Evolutionary conservation across 192 early-diverging fungal genomes (phyloP).

Genomic region (Blastocladiella britannica): DNA sequence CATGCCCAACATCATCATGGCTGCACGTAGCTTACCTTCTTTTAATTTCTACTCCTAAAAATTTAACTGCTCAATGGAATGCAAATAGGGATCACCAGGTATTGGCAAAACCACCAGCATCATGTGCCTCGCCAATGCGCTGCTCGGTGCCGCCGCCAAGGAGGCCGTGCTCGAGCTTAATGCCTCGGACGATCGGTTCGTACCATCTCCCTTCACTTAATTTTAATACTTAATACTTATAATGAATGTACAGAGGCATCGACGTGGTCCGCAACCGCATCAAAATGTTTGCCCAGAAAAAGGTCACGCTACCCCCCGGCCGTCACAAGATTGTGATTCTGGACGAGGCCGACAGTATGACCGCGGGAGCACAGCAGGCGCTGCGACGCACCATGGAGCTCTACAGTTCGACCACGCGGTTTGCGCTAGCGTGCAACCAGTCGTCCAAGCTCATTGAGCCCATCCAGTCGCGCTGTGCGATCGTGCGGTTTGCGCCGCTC

Average conservation of each 20-base stretch:
- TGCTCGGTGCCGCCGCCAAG: slow-evolving; percentile 65
- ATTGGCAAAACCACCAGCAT: slow-evolving; percentile 97
- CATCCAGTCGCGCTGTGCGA: slow-evolving; percentile 87
- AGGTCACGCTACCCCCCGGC: slow-evolving; percentile 77
- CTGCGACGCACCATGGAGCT: slow-evolving; percentile 96
- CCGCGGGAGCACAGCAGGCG: slow-evolving; percentile 86
- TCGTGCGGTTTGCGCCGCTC: slow-evolving; percentile 64
- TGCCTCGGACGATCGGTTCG: slow-evolving; percentile 96
- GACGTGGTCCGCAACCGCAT: slow-evolving; percentile 89
- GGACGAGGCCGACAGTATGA: slow-evolving; percentile 99
- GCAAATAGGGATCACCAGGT: slow-evolving; percentile 78
- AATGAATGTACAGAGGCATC: slow-evolving; percentile 44
- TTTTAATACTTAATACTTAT: neutral
- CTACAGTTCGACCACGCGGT: slow-evolving; percentile 83
- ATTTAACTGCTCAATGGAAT: too few species aligned
- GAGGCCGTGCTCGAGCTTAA: slow-evolving; percentile 93
- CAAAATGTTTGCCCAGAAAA: slow-evolving; percentile 98
- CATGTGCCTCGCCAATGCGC: slow-evolving; percentile 69
- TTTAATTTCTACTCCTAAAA: slow-evolving; percentile 2
- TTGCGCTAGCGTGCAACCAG: slow-evolving; percentile 90
- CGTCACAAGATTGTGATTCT: slow-evolving; percentile 76
- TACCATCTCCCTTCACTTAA: too few species aligned
- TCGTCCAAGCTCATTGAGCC: slow-evolving; percentile 96
- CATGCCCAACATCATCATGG: slow-evolving; percentile 88
- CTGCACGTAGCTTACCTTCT: slow-evolving; percentile 19